Base-by-base conservation (phyloP, 208 protist genomes). In the Entamoeba moshkovskii region DNA sequence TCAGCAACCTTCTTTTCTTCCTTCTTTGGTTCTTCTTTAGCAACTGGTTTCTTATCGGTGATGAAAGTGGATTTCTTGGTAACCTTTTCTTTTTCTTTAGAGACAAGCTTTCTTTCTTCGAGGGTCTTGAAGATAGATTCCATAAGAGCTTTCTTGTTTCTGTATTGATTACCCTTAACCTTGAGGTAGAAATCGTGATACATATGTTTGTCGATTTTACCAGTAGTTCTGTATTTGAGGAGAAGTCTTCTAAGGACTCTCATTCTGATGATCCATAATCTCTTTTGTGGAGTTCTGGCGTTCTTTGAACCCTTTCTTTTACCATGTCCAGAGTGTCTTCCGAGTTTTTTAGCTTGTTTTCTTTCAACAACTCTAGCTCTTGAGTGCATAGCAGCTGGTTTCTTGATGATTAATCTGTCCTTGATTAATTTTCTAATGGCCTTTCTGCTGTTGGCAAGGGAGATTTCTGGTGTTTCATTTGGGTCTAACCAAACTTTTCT, bases 161-260 rank as follows among this genome's bases (percentile, higher is more conserved):
- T 99, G 98, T 99, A 99, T 92, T 98, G 97, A 97, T 99, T 99
- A 98, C 99, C 99, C 97, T 99, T 99, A 66, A 96, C 95, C 15
- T 94, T 92, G 2, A 91, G 5, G n/a, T 95, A 96, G 33, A 95
- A 73, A 22, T 52, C 52, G n/a, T 93, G 52, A 93, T 96, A 99
- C 66, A 99, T 95, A 96, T 98, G 97, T 95, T 97, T 97, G 96
- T 99, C 98, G 95, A 99, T 99, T 97, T 99, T 99, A 95, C 98
- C 97, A 73, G 96, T 95, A 95, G 98, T 98, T 95, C 98, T 97
- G 97, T 99, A 99, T 96, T 98, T 99, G 94, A 95, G 95, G 66
- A 99, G 96, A 42, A 99, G 95, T 94, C 97, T 97, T 94, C 99
- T 96, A 44, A 99, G 97, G 95, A 99, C 98, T 94, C 98, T 97